Percentiles rank a stretch among this genome's conserved stretches.
These are phyloP conservation scores for Chalciporus pseudorubinellus DNA, from an alignment of 768 basidiomycete genomes.

Conservation along the genomic window DNA sequence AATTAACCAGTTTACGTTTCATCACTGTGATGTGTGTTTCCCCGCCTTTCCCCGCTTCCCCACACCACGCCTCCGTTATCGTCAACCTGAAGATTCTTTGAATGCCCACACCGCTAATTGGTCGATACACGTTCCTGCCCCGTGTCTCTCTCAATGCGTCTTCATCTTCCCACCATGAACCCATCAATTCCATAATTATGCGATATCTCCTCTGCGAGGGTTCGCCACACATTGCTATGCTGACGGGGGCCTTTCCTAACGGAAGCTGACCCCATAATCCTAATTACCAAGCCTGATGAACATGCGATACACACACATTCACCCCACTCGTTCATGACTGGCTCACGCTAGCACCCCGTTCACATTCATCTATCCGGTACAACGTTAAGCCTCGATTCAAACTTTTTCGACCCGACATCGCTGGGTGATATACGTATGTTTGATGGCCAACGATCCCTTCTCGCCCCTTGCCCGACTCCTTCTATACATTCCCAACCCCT, in stretches of 20 bases:
- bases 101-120: constrained; percentile 1
- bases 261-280: constrained; percentile 4
- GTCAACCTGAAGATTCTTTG: neutral
- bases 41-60: constrained; percentile 29
- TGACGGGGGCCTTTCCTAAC: constrained; percentile 10
- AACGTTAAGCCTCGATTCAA: constrained; percentile 6
- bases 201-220: constrained; percentile 16
- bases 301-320: neutral
- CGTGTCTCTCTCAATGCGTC: constrained; percentile 11
- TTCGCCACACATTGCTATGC: constrained; percentile 7
- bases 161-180: constrained; percentile 24
- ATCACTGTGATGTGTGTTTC: constrained; percentile 4
- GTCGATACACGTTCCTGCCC: constrained; percentile 7
- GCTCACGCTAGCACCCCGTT: neutral
- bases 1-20: constrained; percentile 6
- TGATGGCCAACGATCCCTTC: neutral
- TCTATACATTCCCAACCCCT: neutral
- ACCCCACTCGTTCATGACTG: neutral
- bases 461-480: neutral
- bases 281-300: constrained; percentile 2
- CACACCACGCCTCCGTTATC: constrained; percentile 6
- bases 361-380: neutral
- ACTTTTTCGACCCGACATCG: neutral
- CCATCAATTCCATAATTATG: constrained; percentile 19
- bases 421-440: neutral